These are phyloP conservation scores for Brettanomyces anomalus DNA, from an alignment of 805 yeast genomes.

Conservation along the genomic window DNA sequence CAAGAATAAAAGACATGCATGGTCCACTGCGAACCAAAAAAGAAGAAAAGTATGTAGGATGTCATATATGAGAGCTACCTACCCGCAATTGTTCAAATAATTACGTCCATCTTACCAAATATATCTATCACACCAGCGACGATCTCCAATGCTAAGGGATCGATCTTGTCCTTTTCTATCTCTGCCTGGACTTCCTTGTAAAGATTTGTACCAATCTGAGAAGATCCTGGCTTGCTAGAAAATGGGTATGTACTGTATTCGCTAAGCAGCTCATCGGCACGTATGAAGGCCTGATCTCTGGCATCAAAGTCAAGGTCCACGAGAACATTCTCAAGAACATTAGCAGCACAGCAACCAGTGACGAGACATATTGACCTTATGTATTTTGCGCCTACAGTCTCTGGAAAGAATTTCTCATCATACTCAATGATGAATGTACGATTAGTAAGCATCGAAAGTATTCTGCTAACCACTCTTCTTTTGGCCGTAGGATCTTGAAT, in stretches of 20 bases:
- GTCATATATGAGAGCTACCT: background rate
- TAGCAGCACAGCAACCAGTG: constrained; percentile 90
- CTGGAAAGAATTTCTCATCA: constrained; percentile 60
- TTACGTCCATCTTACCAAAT: constrained; percentile 86
- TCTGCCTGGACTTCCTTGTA: constrained; percentile 40
- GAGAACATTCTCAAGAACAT: constrained; percentile 86
- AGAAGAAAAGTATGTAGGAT: background rate
- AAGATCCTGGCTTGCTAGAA: constrained; percentile 39
- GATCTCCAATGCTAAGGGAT: constrained; percentile 72
- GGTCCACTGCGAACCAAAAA: background rate
- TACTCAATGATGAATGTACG: constrained; percentile 54
- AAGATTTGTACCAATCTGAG: constrained; percentile 68
- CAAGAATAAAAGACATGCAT: background rate
- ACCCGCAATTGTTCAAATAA: constrained; percentile 36
- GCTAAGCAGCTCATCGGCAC: constrained; percentile 85
- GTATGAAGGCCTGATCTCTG: constrained; percentile 83
- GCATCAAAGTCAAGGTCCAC: constrained; percentile 71
- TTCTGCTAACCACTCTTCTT: constrained; percentile 68
- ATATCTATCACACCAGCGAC: constrained; percentile 89
- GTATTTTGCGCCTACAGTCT: constrained; percentile 53
- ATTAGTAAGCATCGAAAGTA: constrained; percentile 58
- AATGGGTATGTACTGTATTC: constrained; percentile 87
- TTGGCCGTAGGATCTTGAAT: constrained; percentile 80
- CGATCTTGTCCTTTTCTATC: constrained; percentile 37
- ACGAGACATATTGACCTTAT: constrained; percentile 77